phyloP scores from a whole-genome alignment of 257 asterid genomes.

The Primulina eburnea region DNA sequence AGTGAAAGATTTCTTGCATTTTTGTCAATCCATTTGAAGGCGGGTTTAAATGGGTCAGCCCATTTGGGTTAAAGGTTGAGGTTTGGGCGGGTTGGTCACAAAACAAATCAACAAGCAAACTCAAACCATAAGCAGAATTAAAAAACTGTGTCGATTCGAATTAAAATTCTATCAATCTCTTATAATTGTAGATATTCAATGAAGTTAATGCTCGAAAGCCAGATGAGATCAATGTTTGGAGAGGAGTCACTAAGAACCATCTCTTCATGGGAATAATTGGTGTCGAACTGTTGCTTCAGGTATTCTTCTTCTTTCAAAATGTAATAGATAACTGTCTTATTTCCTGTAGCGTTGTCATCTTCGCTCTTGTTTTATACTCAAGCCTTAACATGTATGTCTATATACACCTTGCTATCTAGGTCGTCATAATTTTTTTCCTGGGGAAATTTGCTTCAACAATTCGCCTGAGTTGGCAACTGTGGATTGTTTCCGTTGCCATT shows the following conservation, averaged over 20 bases:
- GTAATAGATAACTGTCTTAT: not conserved
- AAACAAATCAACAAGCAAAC: not conserved
- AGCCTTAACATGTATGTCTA: not conserved
- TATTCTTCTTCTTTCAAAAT: slow-evolving; percentile 22
- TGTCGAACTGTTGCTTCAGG: slow-evolving; percentile 85
- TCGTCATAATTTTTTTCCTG: slow-evolving; percentile 71
- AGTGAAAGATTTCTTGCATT: not conserved
- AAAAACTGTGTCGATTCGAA: not conserved
- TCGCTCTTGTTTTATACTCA: not conserved
- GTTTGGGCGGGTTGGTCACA: too few species aligned
- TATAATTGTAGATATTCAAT: slow-evolving; percentile 59
- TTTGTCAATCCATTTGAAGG: too few species aligned
- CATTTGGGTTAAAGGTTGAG: too few species aligned
- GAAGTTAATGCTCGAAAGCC: slow-evolving; percentile 94
- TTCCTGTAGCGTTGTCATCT: slow-evolving; percentile 7
- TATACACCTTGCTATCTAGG: slow-evolving; percentile 39
- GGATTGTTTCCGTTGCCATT: slow-evolving; percentile 84
- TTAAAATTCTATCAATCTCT: not conserved
- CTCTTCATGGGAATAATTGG: slow-evolving; percentile 73
- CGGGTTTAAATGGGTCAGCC: too few species aligned
- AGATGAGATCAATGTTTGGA: slow-evolving; percentile 74
- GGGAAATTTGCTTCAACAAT: slow-evolving; percentile 73
- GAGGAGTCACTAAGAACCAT: slow-evolving; percentile 69
- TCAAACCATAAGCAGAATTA: not conserved
- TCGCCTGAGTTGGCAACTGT: slow-evolving; percentile 79